Base-by-base conservation (phyloP, 495 filamentous ascomycete species). In the Penicillium robsamsonii region DNA sequence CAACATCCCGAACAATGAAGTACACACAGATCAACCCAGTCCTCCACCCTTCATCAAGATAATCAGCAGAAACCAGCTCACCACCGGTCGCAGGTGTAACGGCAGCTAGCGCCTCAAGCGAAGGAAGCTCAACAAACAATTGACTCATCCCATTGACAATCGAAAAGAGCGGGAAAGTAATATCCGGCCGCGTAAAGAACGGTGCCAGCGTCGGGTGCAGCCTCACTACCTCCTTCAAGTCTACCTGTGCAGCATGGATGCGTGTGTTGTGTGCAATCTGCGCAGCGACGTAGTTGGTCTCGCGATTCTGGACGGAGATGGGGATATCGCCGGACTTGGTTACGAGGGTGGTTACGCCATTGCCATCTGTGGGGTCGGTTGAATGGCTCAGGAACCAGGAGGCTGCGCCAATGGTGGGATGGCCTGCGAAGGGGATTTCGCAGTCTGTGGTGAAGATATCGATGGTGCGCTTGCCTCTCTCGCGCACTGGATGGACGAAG, bases 341-440 rank as follows among this genome's bases (percentile, higher is more conserved):
- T 22, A 77, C 53, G 9, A 88, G 73, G 1, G 70, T 71, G 18
- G 70, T 62, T 30, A 75, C 71, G 60, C 65, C 42, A 13, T 53
- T 51, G 17, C 61, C 58, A 62, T 65, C 38, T 5, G 65, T 57
- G 30, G 67, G 62, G 13, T 73, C 50, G 20, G 76, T 57, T 63
- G 65, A 49, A 75, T 71, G 65, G 17, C 54, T 57, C 1, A 76
- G 58, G 56, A 72, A 71, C 75, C 86, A 81, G 46, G 78, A 78
- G 3, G 85, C 82, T 2, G 85, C 77, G 50, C 89, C 89, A 57
- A 93, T 83, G 42, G 86, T 91, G 0, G 89, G 89, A 67, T 92
- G 89, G 9, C 89, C 89, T 0, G 89, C 88, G 60, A 91, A 92
- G 3, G 85, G 83, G 13, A 92, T 66, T 63, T 92, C 88, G 11